A percentile compares a stretch with the other conserved stretches of the same genome.
Evolutionary conservation across 2,329 filamentous ascomycete genomes (phyloP).

Genomic region (Curvularia sp.): DNA sequence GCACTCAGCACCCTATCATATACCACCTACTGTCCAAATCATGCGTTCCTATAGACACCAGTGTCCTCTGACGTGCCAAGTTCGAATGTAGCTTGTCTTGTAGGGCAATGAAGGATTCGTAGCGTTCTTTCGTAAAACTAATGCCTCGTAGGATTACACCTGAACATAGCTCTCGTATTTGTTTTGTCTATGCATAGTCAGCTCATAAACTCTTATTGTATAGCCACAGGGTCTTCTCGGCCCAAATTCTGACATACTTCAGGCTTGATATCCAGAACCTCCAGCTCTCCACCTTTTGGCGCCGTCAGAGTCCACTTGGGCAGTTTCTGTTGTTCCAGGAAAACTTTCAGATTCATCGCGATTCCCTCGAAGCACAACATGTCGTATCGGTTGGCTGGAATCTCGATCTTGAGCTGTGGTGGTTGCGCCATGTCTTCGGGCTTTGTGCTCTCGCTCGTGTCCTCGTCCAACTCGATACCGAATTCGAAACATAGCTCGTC

Average conservation of each 20-base stretch:
- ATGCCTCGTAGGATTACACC: conserved; percentile 89
- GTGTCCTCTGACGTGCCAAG: conserved; percentile 85
- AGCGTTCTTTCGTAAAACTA: conserved; percentile 88
- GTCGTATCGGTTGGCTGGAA: conserved; percentile 91
- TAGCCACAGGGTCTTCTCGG: not conserved
- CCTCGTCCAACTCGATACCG: conserved; percentile 96
- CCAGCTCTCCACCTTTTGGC: conserved; percentile 74
- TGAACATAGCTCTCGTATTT: conserved; percentile 86
- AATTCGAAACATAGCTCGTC: conserved; percentile 99
- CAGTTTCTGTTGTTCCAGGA: conserved; percentile 75
- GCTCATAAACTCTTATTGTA: not conserved
- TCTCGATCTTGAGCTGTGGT: conserved; percentile 96
- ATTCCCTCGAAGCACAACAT: conserved; percentile 99
- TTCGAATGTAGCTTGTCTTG: conserved; percentile 99
- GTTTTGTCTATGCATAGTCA: conserved; percentile 64
- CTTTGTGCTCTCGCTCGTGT: conserved; percentile 55
- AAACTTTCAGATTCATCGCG: conserved; percentile 93
- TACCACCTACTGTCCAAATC: conserved; percentile 74
- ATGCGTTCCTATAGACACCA: conserved; percentile 97
- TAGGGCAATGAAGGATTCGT: conserved; percentile 95
- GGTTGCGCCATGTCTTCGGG: conserved; percentile 69
- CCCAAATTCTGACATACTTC: conserved; percentile 54
- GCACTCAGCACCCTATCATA: not conserved
- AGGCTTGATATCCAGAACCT: conserved; percentile 81
- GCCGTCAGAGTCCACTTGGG: conserved; percentile 81